A percentile compares a stretch with the other conserved stretches of the same genome.
phyloP scores from a whole-genome alignment of 495 filamentous ascomycete genomes.

The Staphylotrichum longicolle region DNA sequence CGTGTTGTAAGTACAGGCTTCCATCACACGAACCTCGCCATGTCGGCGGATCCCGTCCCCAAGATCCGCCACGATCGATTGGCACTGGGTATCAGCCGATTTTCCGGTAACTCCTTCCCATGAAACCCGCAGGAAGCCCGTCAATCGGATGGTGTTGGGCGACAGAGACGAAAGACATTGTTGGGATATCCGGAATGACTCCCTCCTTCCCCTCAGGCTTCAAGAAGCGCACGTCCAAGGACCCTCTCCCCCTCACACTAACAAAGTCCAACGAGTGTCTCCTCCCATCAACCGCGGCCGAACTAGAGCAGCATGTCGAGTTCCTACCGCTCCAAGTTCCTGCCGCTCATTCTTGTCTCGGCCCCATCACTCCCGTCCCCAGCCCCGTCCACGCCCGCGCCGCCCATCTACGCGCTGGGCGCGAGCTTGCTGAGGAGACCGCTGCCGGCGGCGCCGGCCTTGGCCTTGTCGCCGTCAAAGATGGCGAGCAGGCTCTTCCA shows the following conservation, averaged over 20 bases:
- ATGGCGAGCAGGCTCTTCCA: constrained; percentile 89
- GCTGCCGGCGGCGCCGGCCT: constrained; percentile 41
- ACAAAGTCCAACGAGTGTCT: neutral
- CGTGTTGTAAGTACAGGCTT: constrained; percentile 23
- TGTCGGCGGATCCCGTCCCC: neutral
- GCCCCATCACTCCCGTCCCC: neutral
- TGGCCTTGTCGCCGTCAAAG: constrained; percentile 61
- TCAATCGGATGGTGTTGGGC: constrained; percentile 12
- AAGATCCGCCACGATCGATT: neutral
- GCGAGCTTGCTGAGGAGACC: constrained; percentile 50
- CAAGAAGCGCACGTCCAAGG: neutral
- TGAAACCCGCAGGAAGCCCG: constrained; percentile 2
- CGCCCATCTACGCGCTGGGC: constrained; percentile 36
- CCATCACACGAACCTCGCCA: constrained; percentile 15
- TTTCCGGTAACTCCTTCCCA: constrained; percentile 13
- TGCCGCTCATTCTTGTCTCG: neutral
- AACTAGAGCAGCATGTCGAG: constrained; percentile 29
- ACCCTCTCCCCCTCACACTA: too few species aligned
- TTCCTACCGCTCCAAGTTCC: constrained; percentile 1
- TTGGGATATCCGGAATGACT: constrained; percentile 2
- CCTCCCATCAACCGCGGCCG: constrained; percentile 16
- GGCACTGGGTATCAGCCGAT: constrained; percentile 7
- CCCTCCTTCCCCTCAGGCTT: neutral
- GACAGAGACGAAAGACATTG: neutral
- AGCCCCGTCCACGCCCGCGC: constrained; percentile 11